A percentile compares a stretch with the other conserved stretches of the same genome.
phyloP scores from a whole-genome alignment of 179 eudicot species.

The Carnegiea gigantea region DNA sequence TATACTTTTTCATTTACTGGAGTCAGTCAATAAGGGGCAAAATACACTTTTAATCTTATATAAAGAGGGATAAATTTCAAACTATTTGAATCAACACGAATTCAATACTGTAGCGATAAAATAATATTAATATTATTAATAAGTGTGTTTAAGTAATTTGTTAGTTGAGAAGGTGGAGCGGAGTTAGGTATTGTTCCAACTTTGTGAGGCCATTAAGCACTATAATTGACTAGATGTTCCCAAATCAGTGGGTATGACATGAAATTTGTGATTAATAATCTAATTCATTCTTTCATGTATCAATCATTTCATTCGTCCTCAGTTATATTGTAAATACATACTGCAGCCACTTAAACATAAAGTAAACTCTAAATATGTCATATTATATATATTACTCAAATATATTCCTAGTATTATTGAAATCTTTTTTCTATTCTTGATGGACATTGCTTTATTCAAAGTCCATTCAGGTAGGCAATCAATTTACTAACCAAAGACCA shows the following conservation, averaged over 20 bases:
- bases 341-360: too few relatives aligned
- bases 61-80: too few relatives aligned
- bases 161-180: background rate
- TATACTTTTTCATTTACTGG: too few relatives aligned
- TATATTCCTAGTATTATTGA: background rate
- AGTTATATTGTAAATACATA: too few relatives aligned
- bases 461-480: constrained; percentile 27
- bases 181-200: constrained; percentile 37
- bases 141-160: background rate
- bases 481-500: constrained; percentile 7
- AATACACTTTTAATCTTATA: too few relatives aligned
- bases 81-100: background rate
- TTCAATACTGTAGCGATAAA: too few relatives aligned
- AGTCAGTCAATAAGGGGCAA: too few relatives aligned
- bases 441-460: constrained; percentile 5
- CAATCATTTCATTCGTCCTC: too few relatives aligned
- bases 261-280: background rate
- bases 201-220: constrained; percentile 34
- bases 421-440: background rate
- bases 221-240: constrained; percentile 28
- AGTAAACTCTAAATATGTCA: too few relatives aligned
- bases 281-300: background rate
- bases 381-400: too few relatives aligned
- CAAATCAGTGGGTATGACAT: constrained; percentile 10
- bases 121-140: background rate